Base-by-base conservation (phyloP, 2,329 filamentous ascomycete genomes). In the Dothideomycetes sp. region DNA sequence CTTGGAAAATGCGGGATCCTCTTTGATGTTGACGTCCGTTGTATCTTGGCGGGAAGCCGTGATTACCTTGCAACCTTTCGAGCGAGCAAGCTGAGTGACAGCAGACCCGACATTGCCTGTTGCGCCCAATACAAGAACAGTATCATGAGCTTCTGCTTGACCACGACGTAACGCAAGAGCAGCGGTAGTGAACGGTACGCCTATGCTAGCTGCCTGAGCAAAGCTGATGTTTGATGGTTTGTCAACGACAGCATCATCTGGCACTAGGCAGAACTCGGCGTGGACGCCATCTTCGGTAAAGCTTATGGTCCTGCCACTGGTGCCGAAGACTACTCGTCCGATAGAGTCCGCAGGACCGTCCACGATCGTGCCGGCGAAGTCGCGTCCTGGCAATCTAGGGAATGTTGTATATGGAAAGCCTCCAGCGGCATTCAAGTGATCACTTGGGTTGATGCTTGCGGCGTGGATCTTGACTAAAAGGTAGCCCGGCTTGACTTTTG, bases 291-390 rank as follows among this genome's bases (percentile, higher is more conserved):
- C 52, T 14, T 24, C 31, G 1, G 45, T 46, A 31, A 55, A 57
- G 10, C 49, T 46, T 17, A 57, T 45, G 19, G 34, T 40, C 10
- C 40, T 36, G n/a, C 56, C 56, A 18, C 49, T 51, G 9, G 51
- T 57, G 31, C 56, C 56, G 32, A 52, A 59, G 29, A 59, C 54
- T 7, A 45, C 43, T 35, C 48, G 52, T 12, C 53, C 53, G 14
- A 48, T 43, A 42, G 45, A 49, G 12, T 47, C 38, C 19, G 37
- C n/a, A 10, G 37, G 41, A 33, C 19, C 46, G 19, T 32, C 37
- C 18, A 45, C 51, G 18, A 56, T 29, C 2, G 45, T 45, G n/a
- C 54, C 55, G 18, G 53, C 47, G 39, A 51, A 58, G 47, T 58
- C 55, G n/a, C 55, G 52, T 11, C 55, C 55, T 15, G 52, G 52